Evolutionary conservation across 208 protist genomes (phyloP).

Genomic region (Naegleria lovaniensis): DNA sequence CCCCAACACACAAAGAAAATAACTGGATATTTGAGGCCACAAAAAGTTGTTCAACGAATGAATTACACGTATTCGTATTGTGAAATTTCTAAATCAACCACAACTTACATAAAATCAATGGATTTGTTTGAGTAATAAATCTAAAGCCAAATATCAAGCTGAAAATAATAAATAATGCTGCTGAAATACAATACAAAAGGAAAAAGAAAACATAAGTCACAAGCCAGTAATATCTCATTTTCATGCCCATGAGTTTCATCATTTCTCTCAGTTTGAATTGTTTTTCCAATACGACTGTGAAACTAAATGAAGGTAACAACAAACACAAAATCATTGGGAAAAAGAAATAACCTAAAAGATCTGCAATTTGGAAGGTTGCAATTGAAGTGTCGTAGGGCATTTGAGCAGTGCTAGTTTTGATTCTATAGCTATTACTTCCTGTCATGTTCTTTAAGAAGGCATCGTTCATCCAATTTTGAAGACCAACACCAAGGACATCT

Average conservation of each 20-base stretch:
- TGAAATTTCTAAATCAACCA: neutral
- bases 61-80: too few species aligned
- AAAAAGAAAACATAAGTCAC: neutral
- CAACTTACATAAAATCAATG: neutral
- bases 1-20: neutral
- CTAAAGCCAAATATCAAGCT: neutral
- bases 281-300: slow-evolving; percentile 29
- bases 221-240: neutral
- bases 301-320: neutral
- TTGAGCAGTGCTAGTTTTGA: neutral
- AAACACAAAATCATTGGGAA: neutral
- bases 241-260: slow-evolving; percentile 34
- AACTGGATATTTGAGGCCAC: neutral
- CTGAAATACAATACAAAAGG: neutral
- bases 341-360: neutral
- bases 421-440: neutral
- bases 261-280: slow-evolving; percentile 29
- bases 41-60: too few species aligned
- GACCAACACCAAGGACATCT: neutral
- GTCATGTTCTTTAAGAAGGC: neutral
- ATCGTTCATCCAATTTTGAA: slow-evolving; percentile 4
- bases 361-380: neutral
- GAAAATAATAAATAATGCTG: slow-evolving; percentile 2
- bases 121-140: slow-evolving; percentile 16
- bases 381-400: neutral